These are phyloP conservation scores for Sporothrix schenckii DNA, from an alignment of 2,329 filamentous ascomycete species.

Conservation along the genomic window DNA sequence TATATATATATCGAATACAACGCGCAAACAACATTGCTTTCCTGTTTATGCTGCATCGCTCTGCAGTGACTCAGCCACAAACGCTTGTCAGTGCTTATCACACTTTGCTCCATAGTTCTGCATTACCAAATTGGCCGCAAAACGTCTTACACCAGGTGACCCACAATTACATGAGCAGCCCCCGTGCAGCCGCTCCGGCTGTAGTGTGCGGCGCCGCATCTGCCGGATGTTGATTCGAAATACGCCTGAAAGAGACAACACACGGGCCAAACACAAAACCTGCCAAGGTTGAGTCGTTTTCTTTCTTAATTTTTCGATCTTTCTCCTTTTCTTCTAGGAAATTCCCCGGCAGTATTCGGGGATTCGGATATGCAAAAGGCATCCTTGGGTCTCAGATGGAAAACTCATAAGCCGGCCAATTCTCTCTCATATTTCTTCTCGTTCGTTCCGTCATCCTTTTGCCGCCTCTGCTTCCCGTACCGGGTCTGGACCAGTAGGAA, in stretches of 20 bases:
- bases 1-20: conserved; percentile 12
- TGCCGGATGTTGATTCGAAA: background rate
- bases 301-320: background rate
- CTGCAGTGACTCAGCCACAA: background rate
- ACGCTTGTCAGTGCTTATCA: background rate
- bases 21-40: background rate
- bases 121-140: background rate
- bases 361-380: no score
- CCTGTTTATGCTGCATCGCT: background rate
- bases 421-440: no score
- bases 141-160: background rate
- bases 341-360: background rate
- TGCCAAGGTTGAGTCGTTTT: background rate
- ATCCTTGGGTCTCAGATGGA: background rate
- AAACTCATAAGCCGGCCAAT: background rate
- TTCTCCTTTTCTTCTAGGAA: background rate
- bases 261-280: background rate
- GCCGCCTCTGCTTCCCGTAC: background rate
- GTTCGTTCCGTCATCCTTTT: background rate
- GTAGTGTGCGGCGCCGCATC: background rate
- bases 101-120: background rate
- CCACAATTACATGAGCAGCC: background rate
- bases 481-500: conserved; percentile 10
- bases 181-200: background rate
- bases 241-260: background rate